Conservation (phyloP, 345 rosid genomes). For the Citrus maxima region DNA sequence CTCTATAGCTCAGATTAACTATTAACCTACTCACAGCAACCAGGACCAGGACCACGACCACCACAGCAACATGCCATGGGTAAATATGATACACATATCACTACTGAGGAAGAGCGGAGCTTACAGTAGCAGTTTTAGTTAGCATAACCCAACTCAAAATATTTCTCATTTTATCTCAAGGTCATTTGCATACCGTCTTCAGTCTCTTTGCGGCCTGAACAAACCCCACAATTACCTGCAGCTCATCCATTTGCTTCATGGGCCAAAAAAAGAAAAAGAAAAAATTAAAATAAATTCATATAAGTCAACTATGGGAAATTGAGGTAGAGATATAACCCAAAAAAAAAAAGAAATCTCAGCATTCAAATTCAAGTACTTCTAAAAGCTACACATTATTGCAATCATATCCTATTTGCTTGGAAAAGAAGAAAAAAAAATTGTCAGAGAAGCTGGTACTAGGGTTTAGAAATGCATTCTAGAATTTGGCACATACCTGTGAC, state of each 20-base stretch:
- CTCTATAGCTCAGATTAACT: constrained; percentile 42
- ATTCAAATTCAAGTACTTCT: background rate
- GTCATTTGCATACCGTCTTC: constrained; percentile 61
- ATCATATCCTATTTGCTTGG: background rate
- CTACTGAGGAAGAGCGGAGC: constrained; percentile 13
- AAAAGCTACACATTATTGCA: background rate
- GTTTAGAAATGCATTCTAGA: background rate
- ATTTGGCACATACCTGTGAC: constrained; percentile 65
- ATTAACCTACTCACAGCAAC: constrained; percentile 22
- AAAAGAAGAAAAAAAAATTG: background rate
- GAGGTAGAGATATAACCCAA: background rate
- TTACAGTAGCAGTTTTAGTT: constrained; percentile 26
- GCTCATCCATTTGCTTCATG: constrained; percentile 88
- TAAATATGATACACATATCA: constrained; percentile 39
- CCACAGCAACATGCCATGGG: constrained; percentile 22
- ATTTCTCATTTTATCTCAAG: constrained; percentile 10
- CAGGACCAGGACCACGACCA: background rate
- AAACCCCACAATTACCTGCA: constrained; percentile 91
- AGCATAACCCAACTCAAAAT: constrained; percentile 18
- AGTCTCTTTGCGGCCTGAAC: constrained; percentile 85
- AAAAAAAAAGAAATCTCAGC: background rate
- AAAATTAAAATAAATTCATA: background rate
- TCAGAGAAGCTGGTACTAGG: too few species aligned
- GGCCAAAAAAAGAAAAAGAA: background rate
- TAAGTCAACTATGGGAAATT: background rate